A percentile compares a stretch with the other conserved stretches of the same genome.
phyloP scores from a whole-genome alignment of 2,329 filamentous ascomycete genomes.

The Coniochaeta ligniaria region DNA sequence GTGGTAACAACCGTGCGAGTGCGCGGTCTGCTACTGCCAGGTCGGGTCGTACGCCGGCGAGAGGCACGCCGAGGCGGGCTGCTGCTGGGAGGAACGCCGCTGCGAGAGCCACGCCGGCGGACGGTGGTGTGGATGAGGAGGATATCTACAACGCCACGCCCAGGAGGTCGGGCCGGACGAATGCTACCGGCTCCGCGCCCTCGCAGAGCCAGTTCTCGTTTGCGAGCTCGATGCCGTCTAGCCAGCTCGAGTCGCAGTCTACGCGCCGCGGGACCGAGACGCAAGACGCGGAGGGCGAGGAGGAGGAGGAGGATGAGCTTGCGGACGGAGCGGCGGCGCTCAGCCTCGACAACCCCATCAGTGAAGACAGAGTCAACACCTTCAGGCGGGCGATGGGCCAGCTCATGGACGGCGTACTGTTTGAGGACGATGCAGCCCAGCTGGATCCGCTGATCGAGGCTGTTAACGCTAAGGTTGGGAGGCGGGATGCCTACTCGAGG shows the following conservation, averaged over 20 bases:
- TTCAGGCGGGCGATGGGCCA: slow-evolving; percentile 82
- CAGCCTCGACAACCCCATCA: slow-evolving; percentile 36
- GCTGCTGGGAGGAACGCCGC: slow-evolving; percentile 20
- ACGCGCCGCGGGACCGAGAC: slow-evolving; percentile 1
- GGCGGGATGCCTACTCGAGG: slow-evolving; percentile 56
- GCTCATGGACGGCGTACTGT: slow-evolving; percentile 74
- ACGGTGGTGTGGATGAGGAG: slow-evolving; percentile 14
- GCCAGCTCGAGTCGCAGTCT: slow-evolving; percentile 49
- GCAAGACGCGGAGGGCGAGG: slow-evolving; percentile 21
- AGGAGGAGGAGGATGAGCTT: slow-evolving; percentile 22
- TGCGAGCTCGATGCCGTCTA: slow-evolving; percentile 73
- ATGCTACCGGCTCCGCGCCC: slow-evolving; percentile 26
- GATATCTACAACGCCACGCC: slow-evolving; percentile 36
- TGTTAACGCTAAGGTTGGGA: slow-evolving; percentile 65
- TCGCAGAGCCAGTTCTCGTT: slow-evolving; percentile 58
- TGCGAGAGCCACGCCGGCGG: slow-evolving; percentile 11
- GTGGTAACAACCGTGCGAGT: slow-evolving; percentile 31
- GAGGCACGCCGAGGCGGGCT: slow-evolving; percentile 11
- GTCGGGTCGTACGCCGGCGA: neutral
- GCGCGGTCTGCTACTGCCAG: slow-evolving; percentile 16
- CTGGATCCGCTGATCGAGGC: slow-evolving; percentile 68
- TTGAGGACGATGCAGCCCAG: slow-evolving; percentile 76
- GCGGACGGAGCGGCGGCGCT: slow-evolving; percentile 5
- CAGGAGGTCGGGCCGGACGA: slow-evolving; percentile 28
- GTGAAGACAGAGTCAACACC: slow-evolving; percentile 54